Base-by-base conservation (phyloP, 192 early-diverging fungal genomes). In the Chytriomyces confervae region DNA sequence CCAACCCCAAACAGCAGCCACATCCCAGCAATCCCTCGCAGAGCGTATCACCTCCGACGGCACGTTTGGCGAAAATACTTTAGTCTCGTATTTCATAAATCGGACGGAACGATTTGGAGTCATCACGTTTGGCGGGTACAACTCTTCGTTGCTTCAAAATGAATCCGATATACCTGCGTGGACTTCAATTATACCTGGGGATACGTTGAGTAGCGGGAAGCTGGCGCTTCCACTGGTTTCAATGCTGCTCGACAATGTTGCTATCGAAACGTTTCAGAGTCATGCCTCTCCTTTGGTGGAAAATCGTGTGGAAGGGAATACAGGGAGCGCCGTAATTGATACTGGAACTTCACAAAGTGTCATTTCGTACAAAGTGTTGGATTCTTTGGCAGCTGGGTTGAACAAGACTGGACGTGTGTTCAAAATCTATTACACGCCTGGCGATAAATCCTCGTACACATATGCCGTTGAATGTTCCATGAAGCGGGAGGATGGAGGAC, bases 381-480 rank as follows among this genome's bases (percentile, higher is more conserved):
- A 23, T 24, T 11, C 63, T 13, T 24, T 65, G 16, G 63, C 63
- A 24, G 18, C 13, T 1, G 27, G 24, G 1, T 13, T 65, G 16
- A 65, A 65, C 27, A 11, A 23, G 13, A 20, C 63, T 13, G 45
- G 29, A 1, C 27, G 11, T 6, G 65, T 65, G 13, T 57, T 57
- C 10, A 44, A 43, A 3, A 11, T 45, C n/a, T 18, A 45, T 44
- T 66, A 7, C 23, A 36, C 27, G 16, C 20, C 18, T 3, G 50
- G 27, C 45, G 69, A 71, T 71, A 71, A 18, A 57, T 57, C 50
- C 23, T 23, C n/a, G 23, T 71, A 71, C n/a, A 62, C 50, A 7
- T 65, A 65, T 43, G 63, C 16, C 18, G 63, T 65, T 11, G 24
- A 23, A 13, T 65, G 63, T 24, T 13, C 63, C 24, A 29, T 43